Conservation (phyloP, 306 rosid species). For the Vigna mungo region DNA sequence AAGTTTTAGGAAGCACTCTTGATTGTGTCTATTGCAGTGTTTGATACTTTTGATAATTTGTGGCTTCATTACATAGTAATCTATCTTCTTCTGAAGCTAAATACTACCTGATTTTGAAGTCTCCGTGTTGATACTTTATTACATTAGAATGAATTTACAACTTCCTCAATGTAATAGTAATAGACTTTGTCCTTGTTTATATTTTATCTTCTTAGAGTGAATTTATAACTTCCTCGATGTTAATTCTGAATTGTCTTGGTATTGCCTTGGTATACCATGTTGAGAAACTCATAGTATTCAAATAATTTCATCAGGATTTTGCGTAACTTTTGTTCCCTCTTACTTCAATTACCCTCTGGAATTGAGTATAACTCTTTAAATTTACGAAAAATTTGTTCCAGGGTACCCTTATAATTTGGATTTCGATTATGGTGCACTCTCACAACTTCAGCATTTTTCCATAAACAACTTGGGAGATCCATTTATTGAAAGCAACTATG, state of each 20-base stretch:
- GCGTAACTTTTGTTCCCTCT: not conserved
- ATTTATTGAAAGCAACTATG: constrained; percentile 93
- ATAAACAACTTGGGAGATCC: constrained; percentile 98
- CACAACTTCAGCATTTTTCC: constrained; percentile 91
- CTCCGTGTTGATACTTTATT: not conserved
- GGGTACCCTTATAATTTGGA: constrained; percentile 96
- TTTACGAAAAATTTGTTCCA: constrained; percentile 35
- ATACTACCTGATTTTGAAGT: not conserved
- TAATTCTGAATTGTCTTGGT: constrained; percentile 8
- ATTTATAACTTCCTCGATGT: not conserved
- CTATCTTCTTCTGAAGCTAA: constrained; percentile 18
- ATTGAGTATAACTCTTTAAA: constrained; percentile 13
- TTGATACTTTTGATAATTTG: constrained; percentile 14
- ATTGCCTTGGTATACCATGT: constrained; percentile 4
- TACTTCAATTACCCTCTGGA: constrained; percentile 6
- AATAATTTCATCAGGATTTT: constrained; percentile 15
- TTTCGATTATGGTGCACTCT: constrained; percentile 90
- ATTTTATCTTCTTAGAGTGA: constrained; percentile 13
- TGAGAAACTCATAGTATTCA: constrained; percentile 7
- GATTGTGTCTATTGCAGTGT: constrained; percentile 16
- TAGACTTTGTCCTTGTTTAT: constrained; percentile 9
- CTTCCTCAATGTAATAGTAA: no score
- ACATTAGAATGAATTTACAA: no score
- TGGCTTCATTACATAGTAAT: constrained; percentile 3
- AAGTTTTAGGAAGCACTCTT: constrained; percentile 13